Base-by-base conservation (phyloP, 345 rosid genomes). In the Citrus unshiu region DNA sequence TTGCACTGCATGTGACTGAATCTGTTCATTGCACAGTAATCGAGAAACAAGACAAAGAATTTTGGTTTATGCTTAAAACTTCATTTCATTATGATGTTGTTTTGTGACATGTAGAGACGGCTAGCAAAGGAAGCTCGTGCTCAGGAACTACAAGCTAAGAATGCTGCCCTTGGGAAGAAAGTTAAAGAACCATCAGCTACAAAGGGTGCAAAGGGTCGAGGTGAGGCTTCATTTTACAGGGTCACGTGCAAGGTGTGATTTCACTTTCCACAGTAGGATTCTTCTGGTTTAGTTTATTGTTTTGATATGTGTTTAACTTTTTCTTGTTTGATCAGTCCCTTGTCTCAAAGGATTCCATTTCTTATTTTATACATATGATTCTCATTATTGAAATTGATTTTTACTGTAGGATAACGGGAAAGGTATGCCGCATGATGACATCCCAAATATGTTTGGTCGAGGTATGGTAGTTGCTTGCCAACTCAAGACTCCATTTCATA, bases 371-470 rank as follows among this genome's bases (percentile, higher is more conserved):
- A 37, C 43, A 19, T 66, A 34, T 19, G 68, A 46, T 58, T 64
- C 70, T 64, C 22, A 77, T 65, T 34, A 54, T 69, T 72, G 56
- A 13, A 24, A 35, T 54, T 84, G 39, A 60, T 77, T 84, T 80
- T 75, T 65, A 40, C 65, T 89, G 79, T 76, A 95, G 99, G 99
- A 95, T 84, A 95, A 95, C 81, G 99, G 99, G 83, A 91, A 77
- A 90, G 99, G 99, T 81, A 95, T 95, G 98, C 93, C 99, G n/a
- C 96, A 95, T 85, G 98, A 95, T 88, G 99, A 95, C 84, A 95
- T 95, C 82, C 99, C 99, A 66, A 92, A 95, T 86, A 95, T 95
- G 98, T 95, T 95, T 75, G 99, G 98, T 57, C 84, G 97, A 90
- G 99, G 98, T 95, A 81, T 9, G 60, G 68, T 73, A 29, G 56